Evolutionary conservation across 2,329 filamentous ascomycete species (phyloP).

Genomic region (Torrubiellomyces zombiae): DNA sequence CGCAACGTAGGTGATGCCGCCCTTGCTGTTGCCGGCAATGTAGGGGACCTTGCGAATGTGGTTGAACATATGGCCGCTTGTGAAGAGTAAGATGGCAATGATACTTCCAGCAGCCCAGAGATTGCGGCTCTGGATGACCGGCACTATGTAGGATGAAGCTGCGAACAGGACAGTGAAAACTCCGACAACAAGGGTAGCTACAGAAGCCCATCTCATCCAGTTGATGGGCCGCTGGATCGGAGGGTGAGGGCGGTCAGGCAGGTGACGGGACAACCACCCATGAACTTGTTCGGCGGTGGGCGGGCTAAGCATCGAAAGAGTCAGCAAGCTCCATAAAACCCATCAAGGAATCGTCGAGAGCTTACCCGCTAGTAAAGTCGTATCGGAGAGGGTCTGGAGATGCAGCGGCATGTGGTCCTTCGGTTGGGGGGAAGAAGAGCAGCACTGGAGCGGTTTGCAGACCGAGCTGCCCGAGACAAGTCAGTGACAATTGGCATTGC

Average conservation of each 20-base stretch:
- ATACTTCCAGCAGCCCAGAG: constrained; percentile 84
- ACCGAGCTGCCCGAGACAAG: constrained; percentile 44
- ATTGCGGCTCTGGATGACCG: constrained; percentile 76
- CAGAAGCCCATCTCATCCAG: constrained; percentile 57
- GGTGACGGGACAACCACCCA: constrained; percentile 60
- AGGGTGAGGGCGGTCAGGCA: constrained; percentile 65
- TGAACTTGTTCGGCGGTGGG: constrained; percentile 64
- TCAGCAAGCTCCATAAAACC: no score
- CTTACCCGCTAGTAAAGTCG: constrained; percentile 71
- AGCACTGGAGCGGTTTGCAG: constrained; percentile 90
- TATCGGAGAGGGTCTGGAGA: constrained; percentile 57
- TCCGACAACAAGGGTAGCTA: constrained; percentile 53
- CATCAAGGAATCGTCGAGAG: no score
- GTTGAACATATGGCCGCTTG: constrained; percentile 97
- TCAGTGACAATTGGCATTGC: constrained; percentile 1
- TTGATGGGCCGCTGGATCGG: constrained; percentile 72
- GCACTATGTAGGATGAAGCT: constrained; percentile 62
- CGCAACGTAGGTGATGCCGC: constrained; percentile 81
- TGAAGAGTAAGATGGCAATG: constrained; percentile 82
- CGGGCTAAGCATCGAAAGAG: constrained; percentile 34
- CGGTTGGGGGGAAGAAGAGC: constrained; percentile 71
- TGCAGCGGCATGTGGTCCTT: constrained; percentile 59
- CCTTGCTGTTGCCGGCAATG: constrained; percentile 66
- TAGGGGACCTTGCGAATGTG: constrained; percentile 95
- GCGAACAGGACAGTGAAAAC: constrained; percentile 51